These are phyloP conservation scores for Geranomyces michiganensis DNA, from an alignment of 192 early-diverging fungal genomes.

Conservation along the genomic window DNA sequence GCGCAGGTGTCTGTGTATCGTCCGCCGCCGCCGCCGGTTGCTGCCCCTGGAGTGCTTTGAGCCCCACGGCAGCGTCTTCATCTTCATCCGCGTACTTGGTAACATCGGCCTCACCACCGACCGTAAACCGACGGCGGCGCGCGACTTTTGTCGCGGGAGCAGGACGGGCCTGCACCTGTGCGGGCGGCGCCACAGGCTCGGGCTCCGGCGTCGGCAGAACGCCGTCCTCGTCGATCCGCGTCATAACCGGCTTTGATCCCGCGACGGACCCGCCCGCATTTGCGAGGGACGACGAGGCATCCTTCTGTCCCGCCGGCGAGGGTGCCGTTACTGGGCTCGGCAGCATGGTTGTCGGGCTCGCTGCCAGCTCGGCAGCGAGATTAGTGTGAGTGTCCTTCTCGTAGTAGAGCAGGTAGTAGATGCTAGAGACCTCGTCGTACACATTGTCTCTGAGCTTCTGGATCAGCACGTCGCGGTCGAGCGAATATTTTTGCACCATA, in stretches of 20 bases:
- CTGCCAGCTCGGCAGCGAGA: constrained; percentile 30
- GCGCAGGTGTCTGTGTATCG: constrained; percentile 25
- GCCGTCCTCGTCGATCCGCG: constrained; percentile 46
- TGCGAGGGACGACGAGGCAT: constrained; percentile 15
- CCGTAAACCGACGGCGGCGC: constrained; percentile 48
- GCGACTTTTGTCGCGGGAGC: background rate
- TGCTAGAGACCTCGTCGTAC: constrained; percentile 60
- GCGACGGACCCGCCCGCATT: background rate
- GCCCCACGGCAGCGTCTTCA: constrained; percentile 40
- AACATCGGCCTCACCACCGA: constrained; percentile 54
- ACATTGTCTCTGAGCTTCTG: constrained; percentile 56
- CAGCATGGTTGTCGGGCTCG: constrained; percentile 24
- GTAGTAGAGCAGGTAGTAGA: constrained; percentile 68
- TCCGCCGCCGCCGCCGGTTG: constrained; percentile 14
- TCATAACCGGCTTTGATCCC: constrained; percentile 39
- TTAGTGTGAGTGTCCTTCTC: constrained; percentile 50
- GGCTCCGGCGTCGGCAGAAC: constrained; percentile 33
- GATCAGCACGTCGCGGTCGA: constrained; percentile 53
- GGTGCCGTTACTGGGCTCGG: background rate
- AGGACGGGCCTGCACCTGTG: constrained; percentile 9
- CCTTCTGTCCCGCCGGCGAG: constrained; percentile 22
- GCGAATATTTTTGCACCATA: constrained; percentile 58
- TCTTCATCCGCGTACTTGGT: constrained; percentile 51
- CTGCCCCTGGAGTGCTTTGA: constrained; percentile 37
- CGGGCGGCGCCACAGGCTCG: background rate